phyloP scores from a whole-genome alignment of 2,329 filamentous ascomycete genomes.

The Alternaria viburni region DNA sequence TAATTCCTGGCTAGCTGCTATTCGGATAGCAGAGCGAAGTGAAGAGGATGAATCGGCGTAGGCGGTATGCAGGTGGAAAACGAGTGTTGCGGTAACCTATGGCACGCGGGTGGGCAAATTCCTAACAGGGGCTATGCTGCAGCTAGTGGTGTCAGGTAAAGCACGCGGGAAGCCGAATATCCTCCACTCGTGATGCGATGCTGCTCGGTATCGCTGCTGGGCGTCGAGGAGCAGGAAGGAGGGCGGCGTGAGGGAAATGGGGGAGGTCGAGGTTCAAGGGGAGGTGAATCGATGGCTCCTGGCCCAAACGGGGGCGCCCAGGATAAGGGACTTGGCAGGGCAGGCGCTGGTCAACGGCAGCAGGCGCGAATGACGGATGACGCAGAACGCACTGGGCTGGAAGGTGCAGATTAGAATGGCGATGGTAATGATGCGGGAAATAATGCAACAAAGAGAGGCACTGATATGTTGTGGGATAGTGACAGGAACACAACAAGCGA shows the following conservation, averaged over 20 bases:
- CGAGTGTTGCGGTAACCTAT: slow-evolving; percentile 37
- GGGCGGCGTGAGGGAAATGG: slow-evolving; percentile 12
- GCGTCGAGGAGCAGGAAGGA: slow-evolving; percentile 23
- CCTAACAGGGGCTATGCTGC: slow-evolving; percentile 23
- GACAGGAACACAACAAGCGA: not conserved
- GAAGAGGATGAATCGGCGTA: slow-evolving; percentile 2
- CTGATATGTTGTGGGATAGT: not conserved
- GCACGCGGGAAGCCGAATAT: slow-evolving; percentile 19
- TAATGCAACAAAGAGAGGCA: slow-evolving; percentile 1
- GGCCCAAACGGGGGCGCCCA: slow-evolving; percentile 19
- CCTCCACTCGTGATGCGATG: slow-evolving; percentile 14
- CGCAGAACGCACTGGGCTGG: not conserved
- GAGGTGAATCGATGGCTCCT: slow-evolving; percentile 27
- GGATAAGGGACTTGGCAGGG: slow-evolving; percentile 17
- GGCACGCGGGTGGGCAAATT: slow-evolving; percentile 35
- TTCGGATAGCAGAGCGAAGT: slow-evolving; percentile 26
- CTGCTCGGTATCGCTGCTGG: slow-evolving; percentile 34
- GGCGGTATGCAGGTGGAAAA: slow-evolving; percentile 15
- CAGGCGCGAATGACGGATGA: slow-evolving; percentile 15
- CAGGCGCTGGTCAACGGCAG: slow-evolving; percentile 26
- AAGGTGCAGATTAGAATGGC: not conserved
- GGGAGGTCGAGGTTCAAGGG: slow-evolving; percentile 6
- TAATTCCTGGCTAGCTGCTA: slow-evolving; percentile 21
- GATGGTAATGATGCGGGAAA: not conserved
- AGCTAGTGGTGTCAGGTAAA: slow-evolving; percentile 33